Evolutionary conservation across 176 grass and related monocot genomes (phyloP).

Genomic region (Musa schizocarpa): DNA sequence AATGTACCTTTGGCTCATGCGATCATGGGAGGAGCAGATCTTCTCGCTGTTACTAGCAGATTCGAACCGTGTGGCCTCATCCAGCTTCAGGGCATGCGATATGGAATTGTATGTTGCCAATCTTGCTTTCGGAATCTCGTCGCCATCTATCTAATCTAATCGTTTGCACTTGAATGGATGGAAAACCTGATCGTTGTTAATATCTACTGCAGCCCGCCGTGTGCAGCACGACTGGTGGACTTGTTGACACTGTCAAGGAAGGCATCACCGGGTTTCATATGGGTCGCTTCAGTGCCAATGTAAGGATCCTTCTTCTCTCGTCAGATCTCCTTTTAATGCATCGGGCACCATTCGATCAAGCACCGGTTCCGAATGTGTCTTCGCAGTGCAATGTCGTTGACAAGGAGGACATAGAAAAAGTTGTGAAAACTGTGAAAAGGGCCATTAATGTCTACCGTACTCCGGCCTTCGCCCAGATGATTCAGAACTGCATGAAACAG

Average conservation of each 20-base stretch:
- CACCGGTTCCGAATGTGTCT: background rate
- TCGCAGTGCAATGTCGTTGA: constrained; percentile 46
- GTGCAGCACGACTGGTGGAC: constrained; percentile 69
- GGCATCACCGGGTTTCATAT: constrained; percentile 90
- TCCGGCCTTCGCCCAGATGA: constrained; percentile 35
- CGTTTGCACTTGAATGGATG: too few species aligned
- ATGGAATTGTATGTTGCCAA: constrained; percentile 49
- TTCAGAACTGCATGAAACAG: constrained; percentile 56
- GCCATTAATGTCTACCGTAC: constrained; percentile 38
- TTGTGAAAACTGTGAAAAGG: constrained; percentile 40
- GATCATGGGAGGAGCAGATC: constrained; percentile 80
- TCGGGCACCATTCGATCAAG: too few species aligned
- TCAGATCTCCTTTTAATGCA: background rate
- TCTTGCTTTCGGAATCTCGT: background rate
- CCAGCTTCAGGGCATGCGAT: constrained; percentile 89
- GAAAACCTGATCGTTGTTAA: background rate
- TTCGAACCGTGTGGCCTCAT: constrained; percentile 96
- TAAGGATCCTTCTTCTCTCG: constrained; percentile 17
- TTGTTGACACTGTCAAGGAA: constrained; percentile 77
- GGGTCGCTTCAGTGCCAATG: constrained; percentile 64
- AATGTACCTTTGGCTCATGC: constrained; percentile 72
- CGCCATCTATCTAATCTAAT: too few species aligned
- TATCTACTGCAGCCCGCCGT: constrained; percentile 37
- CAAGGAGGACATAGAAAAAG: constrained; percentile 28
- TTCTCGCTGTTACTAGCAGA: constrained; percentile 59